phyloP scores from a whole-genome alignment of 164 flowering plant species.

The Echeveria elegans region DNA sequence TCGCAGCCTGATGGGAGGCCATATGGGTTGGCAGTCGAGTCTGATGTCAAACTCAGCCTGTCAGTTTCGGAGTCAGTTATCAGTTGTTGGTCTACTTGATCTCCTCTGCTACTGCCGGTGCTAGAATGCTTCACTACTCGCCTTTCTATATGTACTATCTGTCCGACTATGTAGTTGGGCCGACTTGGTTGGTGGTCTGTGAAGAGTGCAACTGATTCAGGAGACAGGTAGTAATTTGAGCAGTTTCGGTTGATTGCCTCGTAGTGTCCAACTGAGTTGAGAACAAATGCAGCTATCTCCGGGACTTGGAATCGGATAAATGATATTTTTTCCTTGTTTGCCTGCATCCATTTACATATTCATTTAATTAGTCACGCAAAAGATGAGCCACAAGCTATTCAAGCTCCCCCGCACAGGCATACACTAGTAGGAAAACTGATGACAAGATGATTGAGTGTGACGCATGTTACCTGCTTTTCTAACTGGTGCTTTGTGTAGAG shows the following conservation, averaged over 20 bases:
- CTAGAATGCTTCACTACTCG: slow-evolving; percentile 35
- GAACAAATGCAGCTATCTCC: slow-evolving; percentile 88
- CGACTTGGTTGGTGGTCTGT: slow-evolving; percentile 54
- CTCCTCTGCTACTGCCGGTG: slow-evolving; percentile 15
- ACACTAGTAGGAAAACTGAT: not conserved
- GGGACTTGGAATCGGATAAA: slow-evolving; percentile 82
- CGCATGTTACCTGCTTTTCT: slow-evolving; percentile 81
- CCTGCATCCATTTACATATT: slow-evolving; percentile 30
- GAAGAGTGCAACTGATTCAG: slow-evolving; percentile 88
- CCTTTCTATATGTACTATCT: slow-evolving; percentile 90
- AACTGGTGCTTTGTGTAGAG: slow-evolving; percentile 74
- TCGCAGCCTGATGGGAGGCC: slow-evolving; percentile 82
- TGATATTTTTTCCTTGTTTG: slow-evolving; percentile 86
- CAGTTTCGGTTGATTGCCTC: slow-evolving; percentile 80
- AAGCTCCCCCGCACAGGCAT: not conserved
- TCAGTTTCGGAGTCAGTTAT: slow-evolving; percentile 34
- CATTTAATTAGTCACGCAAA: not conserved
- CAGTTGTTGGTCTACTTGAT: slow-evolving; percentile 31
- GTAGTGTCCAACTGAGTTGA: slow-evolving; percentile 63
- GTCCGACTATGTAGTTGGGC: slow-evolving; percentile 83
- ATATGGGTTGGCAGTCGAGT: slow-evolving; percentile 45
- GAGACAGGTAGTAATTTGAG: slow-evolving; percentile 73
- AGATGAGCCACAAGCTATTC: not conserved
- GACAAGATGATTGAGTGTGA: not conserved
- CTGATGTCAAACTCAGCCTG: slow-evolving; percentile 28